phyloP scores from a whole-genome alignment of 2,329 filamentous ascomycete genomes.

The Xylariales sp. region DNA sequence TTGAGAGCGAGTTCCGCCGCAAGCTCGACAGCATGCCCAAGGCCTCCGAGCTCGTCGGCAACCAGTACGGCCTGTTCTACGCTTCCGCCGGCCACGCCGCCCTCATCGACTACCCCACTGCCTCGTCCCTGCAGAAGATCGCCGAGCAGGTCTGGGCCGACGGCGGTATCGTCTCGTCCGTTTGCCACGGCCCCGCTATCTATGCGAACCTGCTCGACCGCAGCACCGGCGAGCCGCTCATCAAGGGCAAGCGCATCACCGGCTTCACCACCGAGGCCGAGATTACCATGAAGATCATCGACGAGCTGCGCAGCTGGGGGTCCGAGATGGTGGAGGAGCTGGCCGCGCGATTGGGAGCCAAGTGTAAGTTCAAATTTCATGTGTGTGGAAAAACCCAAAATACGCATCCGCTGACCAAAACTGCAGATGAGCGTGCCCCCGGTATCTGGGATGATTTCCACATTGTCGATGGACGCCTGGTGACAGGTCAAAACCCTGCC shows the following conservation, averaged over 20 bases:
- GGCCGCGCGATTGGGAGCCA: neutral
- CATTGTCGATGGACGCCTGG: slow-evolving; percentile 29
- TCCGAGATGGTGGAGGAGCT: slow-evolving; percentile 26
- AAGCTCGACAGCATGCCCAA: slow-evolving; percentile 38
- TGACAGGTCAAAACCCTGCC: slow-evolving; percentile 37
- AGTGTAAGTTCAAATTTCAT: neutral
- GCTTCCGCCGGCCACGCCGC: slow-evolving; percentile 39
- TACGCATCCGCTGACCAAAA: slow-evolving; percentile 23
- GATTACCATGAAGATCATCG: slow-evolving; percentile 25
- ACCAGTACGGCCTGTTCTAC: slow-evolving; percentile 33
- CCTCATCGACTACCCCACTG: slow-evolving; percentile 40
- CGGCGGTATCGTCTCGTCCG: slow-evolving; percentile 36
- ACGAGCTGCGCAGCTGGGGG: slow-evolving; percentile 25
- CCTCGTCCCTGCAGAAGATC: slow-evolving; percentile 33
- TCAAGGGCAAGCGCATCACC: slow-evolving; percentile 31
- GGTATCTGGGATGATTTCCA: slow-evolving; percentile 25
- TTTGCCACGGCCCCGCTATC: slow-evolving; percentile 35
- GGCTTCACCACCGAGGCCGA: slow-evolving; percentile 36
- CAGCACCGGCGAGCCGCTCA: slow-evolving; percentile 27
- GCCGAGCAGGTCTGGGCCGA: slow-evolving; percentile 32
- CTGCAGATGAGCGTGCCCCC: slow-evolving; percentile 14
- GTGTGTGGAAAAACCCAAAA: too few species aligned
- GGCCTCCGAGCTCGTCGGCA: too few species aligned
- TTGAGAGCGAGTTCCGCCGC: slow-evolving; percentile 34
- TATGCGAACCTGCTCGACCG: slow-evolving; percentile 28